Evolutionary conservation across 2,329 filamentous ascomycete genomes (phyloP).

Genomic region (Emydomyces testavorans): DNA sequence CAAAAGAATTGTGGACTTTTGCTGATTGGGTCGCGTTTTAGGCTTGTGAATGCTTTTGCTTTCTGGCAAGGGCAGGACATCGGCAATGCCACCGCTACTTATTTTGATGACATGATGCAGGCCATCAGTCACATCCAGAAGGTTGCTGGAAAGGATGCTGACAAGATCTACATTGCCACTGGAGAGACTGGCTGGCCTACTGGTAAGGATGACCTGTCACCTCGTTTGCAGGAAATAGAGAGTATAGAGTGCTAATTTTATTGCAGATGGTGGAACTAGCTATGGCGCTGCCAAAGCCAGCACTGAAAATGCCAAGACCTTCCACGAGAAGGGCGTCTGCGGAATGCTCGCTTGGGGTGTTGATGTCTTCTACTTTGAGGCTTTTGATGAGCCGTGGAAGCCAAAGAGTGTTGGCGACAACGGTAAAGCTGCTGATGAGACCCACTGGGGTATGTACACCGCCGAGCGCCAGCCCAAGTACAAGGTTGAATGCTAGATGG

Average conservation of each 20-base stretch:
- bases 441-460: conserved; percentile 58
- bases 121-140: conserved; percentile 53
- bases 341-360: conserved; percentile 53
- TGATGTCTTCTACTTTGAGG: conserved; percentile 63
- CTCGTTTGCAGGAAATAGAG: neutral
- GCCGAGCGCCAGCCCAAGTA: conserved; percentile 49
- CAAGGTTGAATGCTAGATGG: conserved; percentile 33
- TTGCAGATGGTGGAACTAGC: conserved; percentile 43
- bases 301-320: conserved; percentile 46
- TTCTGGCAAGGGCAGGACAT: conserved; percentile 58
- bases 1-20: neutral
- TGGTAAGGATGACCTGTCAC: conserved; percentile 23
- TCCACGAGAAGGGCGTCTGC: conserved; percentile 53
- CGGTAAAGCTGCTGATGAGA: conserved; percentile 51
- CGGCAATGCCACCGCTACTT: conserved; percentile 48
- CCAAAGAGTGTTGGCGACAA: conserved; percentile 51
- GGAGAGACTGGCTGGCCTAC: conserved; percentile 60
- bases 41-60: conserved; percentile 56
- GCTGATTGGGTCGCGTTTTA: conserved; percentile 14
- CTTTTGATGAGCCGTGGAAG: conserved; percentile 64
- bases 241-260: neutral
- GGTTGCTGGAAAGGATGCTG: conserved; percentile 41
- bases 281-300: conserved; percentile 52
- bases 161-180: conserved; percentile 54
- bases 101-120: conserved; percentile 56